Base-by-base conservation (phyloP, 129 eudicot species). In the Flaveria trinervia region DNA sequence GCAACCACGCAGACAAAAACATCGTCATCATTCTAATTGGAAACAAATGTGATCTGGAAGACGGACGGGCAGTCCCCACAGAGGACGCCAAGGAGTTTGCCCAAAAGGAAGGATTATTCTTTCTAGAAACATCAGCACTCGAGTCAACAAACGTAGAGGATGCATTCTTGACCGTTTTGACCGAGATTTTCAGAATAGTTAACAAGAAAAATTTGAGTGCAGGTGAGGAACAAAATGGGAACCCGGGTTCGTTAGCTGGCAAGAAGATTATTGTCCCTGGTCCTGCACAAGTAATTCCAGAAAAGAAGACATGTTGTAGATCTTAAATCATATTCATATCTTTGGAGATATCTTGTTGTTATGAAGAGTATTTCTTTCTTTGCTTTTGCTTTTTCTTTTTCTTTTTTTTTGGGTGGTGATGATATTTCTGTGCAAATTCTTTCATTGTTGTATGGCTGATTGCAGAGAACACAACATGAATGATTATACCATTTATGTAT, bases 51-150 rank as follows among this genome's bases (percentile, higher is more conserved):
- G 94, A 89, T 80, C 84, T 89, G 23, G 91, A 89, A 70, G 89
- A 86, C 56, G 89, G 84, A 46, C 85, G 94, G 12, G 85, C 85
- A 0, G 94, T 88, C 18, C 87, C 96, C 54, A 90, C 95, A 0
- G 98, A 92, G 80, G 98, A 92, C 68, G 98, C 98, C 50, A 88
- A 84, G 72, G 98, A 90, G 66, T 90, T 90, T 79, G 96, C 98
- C 28, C 86, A 92, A 45, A 90, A 90, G 74, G 98, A 92, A 88
- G 98, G 96, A 76, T 70, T 92, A 20, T 92, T 92, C 85, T 92
- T 92, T 73, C 70, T 92, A 43, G 98, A 92, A 84, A 92, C 98
- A 56, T 92, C 98, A 1, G 98, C 98, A 14, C 81, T 92, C 14
- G 88, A 88, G 69, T 89, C 98, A 69, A 90, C 96, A 33, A 93